These are phyloP conservation scores for Trichoderma sp. DNA, from an alignment of 2,329 filamentous ascomycete species.

Conservation along the genomic window DNA sequence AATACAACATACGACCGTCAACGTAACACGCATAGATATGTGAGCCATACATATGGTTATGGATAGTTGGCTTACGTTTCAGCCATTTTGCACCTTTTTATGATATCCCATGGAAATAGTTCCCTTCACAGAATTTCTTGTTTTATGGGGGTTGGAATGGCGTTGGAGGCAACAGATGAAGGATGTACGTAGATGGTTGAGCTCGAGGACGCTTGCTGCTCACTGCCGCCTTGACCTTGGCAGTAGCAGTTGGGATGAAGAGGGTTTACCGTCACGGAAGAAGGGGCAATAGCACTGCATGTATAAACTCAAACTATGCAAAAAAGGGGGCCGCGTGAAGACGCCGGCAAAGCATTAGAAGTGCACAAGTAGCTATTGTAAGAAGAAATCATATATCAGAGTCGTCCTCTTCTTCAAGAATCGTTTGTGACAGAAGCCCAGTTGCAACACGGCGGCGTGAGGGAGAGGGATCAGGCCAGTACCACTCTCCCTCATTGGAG, in stretches of 20 bases:
- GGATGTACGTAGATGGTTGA: neutral
- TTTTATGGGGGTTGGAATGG: neutral
- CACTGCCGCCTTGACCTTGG: neutral
- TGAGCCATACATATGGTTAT: neutral
- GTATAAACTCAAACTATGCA: neutral
- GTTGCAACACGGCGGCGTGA: constrained; percentile 44
- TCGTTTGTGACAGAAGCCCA: constrained; percentile 64
- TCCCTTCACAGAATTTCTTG: neutral
- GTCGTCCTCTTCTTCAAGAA: constrained; percentile 73
- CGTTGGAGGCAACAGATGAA: neutral
- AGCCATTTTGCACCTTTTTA: neutral
- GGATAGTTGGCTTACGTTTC: neutral
- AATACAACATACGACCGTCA: neutral
- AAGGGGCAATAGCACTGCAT: neutral
- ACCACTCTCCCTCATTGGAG: constrained; percentile 42
- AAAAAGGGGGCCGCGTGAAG: neutral
- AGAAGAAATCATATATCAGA: constrained; percentile 41
- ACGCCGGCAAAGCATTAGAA: neutral
- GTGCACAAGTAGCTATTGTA: neutral
- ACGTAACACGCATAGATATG: neutral
- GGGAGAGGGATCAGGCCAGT: constrained; percentile 39
- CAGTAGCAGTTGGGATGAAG: neutral
- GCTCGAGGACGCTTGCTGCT: neutral
- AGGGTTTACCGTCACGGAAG: neutral
- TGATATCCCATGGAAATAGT: constrained; percentile 19